Percentiles rank a stretch among this genome's conserved stretches.
phyloP scores from a whole-genome alignment of 306 rosid genomes.

The Vachellia collinsii region DNA sequence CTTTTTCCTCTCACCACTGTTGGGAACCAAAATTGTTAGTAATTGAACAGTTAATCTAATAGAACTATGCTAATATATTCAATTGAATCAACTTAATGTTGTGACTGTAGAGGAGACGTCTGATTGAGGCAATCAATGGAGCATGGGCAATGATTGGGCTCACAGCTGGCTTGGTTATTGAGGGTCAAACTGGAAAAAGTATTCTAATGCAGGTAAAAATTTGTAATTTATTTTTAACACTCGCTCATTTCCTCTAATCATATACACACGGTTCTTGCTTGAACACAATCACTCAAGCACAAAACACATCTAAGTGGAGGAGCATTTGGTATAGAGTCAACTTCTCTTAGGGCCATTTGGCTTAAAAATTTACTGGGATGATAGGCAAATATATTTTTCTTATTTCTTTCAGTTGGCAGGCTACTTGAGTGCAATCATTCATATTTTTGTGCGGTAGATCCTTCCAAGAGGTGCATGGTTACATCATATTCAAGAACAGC shows the following conservation, averaged over 20 bases:
- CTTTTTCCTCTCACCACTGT: constrained; percentile 10
- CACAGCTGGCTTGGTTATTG: constrained; percentile 79
- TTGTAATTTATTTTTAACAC: not conserved
- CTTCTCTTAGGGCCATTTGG: constrained; percentile 29
- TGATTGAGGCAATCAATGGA: constrained; percentile 90
- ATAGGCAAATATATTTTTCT: not conserved
- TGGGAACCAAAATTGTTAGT: constrained; percentile 1
- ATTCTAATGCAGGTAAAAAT: constrained; percentile 72
- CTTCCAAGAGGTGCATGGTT: constrained; percentile 30
- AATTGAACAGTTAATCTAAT: constrained; percentile 18
- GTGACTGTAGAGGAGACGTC: constrained; percentile 70
- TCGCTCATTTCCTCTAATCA: constrained; percentile 3
- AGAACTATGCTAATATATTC: constrained; percentile 26
- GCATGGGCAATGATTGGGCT: constrained; percentile 99
- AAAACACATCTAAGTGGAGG: constrained; percentile 6
- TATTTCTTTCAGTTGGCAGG: constrained; percentile 64
- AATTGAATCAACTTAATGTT: constrained; percentile 36
- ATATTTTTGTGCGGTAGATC: constrained; percentile 57
- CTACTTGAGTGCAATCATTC: constrained; percentile 58
- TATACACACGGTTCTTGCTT: not conserved
- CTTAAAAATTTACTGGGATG: constrained; percentile 33
- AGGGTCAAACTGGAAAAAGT: constrained; percentile 81
- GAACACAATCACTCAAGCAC: constrained; percentile 16
- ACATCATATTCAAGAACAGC: constrained; percentile 30
- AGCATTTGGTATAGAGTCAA: constrained; percentile 24